Percentiles rank a stretch among this genome's conserved stretches.
These are phyloP conservation scores for Phytophthora uliginosa DNA, from an alignment of 352 stramenopile species.

Conservation along the genomic window DNA sequence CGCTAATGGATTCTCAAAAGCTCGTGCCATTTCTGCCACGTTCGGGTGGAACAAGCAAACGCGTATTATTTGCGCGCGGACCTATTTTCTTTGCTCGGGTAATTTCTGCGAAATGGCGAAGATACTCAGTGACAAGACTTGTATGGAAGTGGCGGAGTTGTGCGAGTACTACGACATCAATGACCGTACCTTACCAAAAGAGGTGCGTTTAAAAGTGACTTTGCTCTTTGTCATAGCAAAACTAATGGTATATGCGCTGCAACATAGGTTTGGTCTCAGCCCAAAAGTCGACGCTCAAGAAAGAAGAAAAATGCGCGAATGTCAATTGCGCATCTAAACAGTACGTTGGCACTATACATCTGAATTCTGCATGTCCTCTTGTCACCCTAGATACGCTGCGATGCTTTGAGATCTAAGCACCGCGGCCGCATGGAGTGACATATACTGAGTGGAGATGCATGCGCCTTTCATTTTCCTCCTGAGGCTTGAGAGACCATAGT, in stretches of 20 bases:
- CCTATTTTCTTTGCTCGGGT: conserved; percentile 75
- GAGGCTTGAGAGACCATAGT: conserved; percentile 30
- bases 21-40: conserved; percentile 52
- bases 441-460: conserved; percentile 41
- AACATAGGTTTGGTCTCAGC: conserved; percentile 29
- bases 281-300: conserved; percentile 45
- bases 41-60: conserved; percentile 62
- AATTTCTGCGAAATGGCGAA: conserved; percentile 86
- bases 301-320: conserved; percentile 76
- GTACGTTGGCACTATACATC: conserved; percentile 48
- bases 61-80: conserved; percentile 62
- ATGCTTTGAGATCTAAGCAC: conserved; percentile 43
- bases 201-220: conserved; percentile 37
- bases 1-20: conserved; percentile 57
- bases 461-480: conserved; percentile 40
- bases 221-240: background rate
- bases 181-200: conserved; percentile 53
- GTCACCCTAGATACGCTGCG: conserved; percentile 72
- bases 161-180: conserved; percentile 80
- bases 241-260: conserved; percentile 10
- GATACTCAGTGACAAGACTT: conserved; percentile 74
- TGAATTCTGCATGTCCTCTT: conserved; percentile 33
- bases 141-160: conserved; percentile 77
- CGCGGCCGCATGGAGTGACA: conserved; percentile 63
- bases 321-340: conserved; percentile 73